Base-by-base conservation (phyloP, 2,329 filamentous ascomycete genomes). In the Fusarium sp. region DNA sequence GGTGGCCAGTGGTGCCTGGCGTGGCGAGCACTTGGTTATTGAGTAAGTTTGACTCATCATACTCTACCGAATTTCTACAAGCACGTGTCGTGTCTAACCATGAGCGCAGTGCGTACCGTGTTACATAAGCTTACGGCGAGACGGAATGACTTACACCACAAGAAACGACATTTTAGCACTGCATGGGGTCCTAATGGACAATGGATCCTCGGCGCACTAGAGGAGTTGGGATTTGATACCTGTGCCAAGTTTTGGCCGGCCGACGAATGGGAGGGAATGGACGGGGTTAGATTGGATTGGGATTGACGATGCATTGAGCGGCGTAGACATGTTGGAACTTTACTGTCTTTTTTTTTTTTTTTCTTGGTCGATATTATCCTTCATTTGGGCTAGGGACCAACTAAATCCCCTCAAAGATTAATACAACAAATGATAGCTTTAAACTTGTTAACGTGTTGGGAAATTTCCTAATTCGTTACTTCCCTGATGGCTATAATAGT, bases 1-100 rank as follows among this genome's bases (percentile, higher is more conserved):
- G 80, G 75, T 82, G 42, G 80, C 79, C 7, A 80, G 79, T 67
- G 80, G 79, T 44, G 78, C 80, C 67, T 79, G 78, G 72, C 77
- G 75, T 50, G 76, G 72, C 49, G 73, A 78, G 19, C 77, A 81
- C 65, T 71, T 81, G 52, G 74, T 81, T 39, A 79, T 80, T 49
- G 79, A 81, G 79, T 80, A 68, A 71, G 76, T 72, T 32, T 45
- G 56, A 59, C 17, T 46, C 53, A 46, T 46, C 53, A 46, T 23
- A 27, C 23, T 35, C n/a, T n/a, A 11, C 33, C 13, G 44, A 38
- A 33, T 6, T 29, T 25, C 45, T 52, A 46, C 41, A 45, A 39
- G 43, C 32, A 23, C 21, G 19, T 57, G 25, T 44, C 59, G 23
- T 57, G 25, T 44, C 62, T 56, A 53, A 62, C 39, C 46, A 42